Evolutionary conservation across 2,329 filamentous ascomycete genomes (phyloP), one percentile per base, ranked within the genome.

Genomic region (Zymoseptoria tritici): DNA sequence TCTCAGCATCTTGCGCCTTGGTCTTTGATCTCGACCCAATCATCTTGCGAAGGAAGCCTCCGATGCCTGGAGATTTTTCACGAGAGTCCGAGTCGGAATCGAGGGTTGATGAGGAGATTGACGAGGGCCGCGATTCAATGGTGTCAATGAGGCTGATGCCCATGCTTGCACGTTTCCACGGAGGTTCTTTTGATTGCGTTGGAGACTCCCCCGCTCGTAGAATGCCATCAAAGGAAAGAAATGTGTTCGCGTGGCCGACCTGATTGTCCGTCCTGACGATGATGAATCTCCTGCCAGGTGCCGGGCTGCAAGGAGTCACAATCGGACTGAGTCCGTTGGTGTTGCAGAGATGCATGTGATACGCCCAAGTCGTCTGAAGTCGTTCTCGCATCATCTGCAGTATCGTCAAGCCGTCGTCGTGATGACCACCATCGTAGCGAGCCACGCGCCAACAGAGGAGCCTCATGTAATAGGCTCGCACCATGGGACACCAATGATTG

Each of bases 401-500:
- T 60, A 95, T 90, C 66, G 63, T 51, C 4, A 67, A 42, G n/a
- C 71, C 67, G 19, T 57, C 63, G 9, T 57, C 54, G 21, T 53
- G 36, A 9, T 84, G 79, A 53, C 81, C 83, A 16, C 87, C 90
- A 56, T 86, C 83, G 69, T 88, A 89, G 63, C 92, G 83, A 64
- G 89, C 93, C 54, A 97, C 79, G 61, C 91, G 85, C 92, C 92
- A 97, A 75, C 91, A 96, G 21, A 96, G 75, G 55, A 97, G 77
- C 53, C 92, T 89, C 83, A 96, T 94, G 72, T 88, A 97, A 73
- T 96, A 97, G 13, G 91, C 88, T 62, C 92, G 84, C 21, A 96
- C 90, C 92, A 96, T 96, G 0, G 92, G 91, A 70, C 90, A 96
- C 91, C 92, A 96, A 70, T 96, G 91, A 70, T 89, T 93, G 76